Evolutionary conservation across 257 asterid species (phyloP).

Genomic region (Ilex aquifolium): DNA sequence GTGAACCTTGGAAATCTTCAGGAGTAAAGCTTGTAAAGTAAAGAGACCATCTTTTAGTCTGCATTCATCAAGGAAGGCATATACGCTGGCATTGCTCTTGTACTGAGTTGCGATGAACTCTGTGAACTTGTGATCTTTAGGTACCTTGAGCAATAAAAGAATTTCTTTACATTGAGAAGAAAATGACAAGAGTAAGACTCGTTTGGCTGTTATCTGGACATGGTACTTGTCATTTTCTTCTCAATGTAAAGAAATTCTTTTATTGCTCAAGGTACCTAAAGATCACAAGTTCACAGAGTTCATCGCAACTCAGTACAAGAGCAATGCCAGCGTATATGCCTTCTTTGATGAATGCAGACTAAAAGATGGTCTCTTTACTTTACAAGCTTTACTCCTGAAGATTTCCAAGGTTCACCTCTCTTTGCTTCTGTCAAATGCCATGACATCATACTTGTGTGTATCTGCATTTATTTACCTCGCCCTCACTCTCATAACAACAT

Average conservation of each 20-base stretch:
- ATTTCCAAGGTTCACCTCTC: too few species aligned
- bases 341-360: background rate
- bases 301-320: constrained; percentile 29
- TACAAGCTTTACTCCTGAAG: too few species aligned
- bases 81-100: background rate
- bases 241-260: background rate
- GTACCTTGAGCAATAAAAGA: constrained; percentile 32
- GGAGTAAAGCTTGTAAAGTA: too few species aligned
- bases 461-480: too few species aligned
- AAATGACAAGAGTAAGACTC: constrained; percentile 28
- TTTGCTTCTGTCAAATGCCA: background rate
- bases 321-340: too few species aligned
- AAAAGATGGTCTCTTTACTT: too few species aligned
- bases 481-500: too few species aligned
- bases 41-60: too few species aligned
- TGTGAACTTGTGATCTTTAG: constrained; percentile 43
- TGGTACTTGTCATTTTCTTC: background rate
- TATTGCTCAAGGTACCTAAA: constrained; percentile 38
- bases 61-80: background rate
- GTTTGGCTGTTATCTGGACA: background rate
- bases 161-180: constrained; percentile 16
- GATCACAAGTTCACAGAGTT: constrained; percentile 48
- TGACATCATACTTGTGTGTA: background rate
- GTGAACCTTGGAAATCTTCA: too few species aligned
- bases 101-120: constrained; percentile 39